A percentile compares a stretch with the other conserved stretches of the same genome.
phyloP scores from a whole-genome alignment of 2,329 filamentous ascomycete species.

The Aspergillus bombycis region DNA sequence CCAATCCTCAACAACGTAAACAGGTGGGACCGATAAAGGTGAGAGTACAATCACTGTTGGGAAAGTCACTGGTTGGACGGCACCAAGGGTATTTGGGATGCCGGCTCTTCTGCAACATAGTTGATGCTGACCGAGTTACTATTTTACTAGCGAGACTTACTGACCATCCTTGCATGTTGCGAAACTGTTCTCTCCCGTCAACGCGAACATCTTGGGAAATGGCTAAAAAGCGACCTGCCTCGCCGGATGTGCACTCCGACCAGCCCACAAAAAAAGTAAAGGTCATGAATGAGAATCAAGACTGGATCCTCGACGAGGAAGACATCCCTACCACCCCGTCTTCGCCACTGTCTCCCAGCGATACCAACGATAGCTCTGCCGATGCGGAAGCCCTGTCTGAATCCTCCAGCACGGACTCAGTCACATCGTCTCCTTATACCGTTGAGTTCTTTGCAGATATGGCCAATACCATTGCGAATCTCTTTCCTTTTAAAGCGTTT shows the following conservation, averaged over 20 bases:
- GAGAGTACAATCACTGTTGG: no score
- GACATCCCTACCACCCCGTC: background rate
- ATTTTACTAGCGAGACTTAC: background rate
- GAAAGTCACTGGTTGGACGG: background rate
- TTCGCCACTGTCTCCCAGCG: background rate
- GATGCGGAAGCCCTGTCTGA: background rate
- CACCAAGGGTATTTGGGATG: background rate
- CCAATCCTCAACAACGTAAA: background rate
- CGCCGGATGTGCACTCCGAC: background rate
- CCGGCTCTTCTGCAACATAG: background rate
- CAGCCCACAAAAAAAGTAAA: background rate
- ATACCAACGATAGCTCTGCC: background rate
- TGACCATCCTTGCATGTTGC: background rate
- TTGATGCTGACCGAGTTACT: background rate
- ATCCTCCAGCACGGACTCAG: background rate
- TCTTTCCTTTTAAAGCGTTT: constrained; percentile 30
- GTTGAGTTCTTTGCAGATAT: constrained; percentile 30
- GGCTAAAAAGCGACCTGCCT: background rate
- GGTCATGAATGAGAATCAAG: background rate
- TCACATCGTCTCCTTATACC: constrained; percentile 13
- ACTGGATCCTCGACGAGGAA: background rate
- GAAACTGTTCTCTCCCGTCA: background rate
- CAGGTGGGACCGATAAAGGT: background rate
- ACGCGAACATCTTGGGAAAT: background rate
- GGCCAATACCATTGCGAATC: constrained; percentile 20